Base-by-base conservation (phyloP, 805 yeast species). In the Priceomyces fermenticarens region DNA sequence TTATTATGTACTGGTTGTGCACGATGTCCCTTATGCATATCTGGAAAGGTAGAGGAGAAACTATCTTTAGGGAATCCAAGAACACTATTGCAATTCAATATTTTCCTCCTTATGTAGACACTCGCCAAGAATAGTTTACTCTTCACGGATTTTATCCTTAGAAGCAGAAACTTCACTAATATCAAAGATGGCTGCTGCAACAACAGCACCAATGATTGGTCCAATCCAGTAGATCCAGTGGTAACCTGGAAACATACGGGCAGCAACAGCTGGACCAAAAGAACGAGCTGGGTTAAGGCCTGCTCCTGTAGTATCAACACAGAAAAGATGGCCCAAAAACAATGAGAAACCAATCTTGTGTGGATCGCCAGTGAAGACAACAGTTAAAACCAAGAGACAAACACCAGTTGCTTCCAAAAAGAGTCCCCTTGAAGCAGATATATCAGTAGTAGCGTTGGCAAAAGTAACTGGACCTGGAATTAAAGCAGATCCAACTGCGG, bases 181-280 rank as follows among this genome's bases (percentile, higher is more conserved):
- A 26, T 35, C 38, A 17, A 23, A 39, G 32, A 39, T 34, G 14
- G 30, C 38, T 20, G 32, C 36, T n/a, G 95, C 83, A 51, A 87
- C 59, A 41, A 74, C 45, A 9, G 90, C 67, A 49, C 95, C 96
- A 44, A 85, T 57, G 41, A 81, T 53, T 45, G 96, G 96, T 40
- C 96, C 96, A 43, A 88, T 80, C 93, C 95, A 87, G 75, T 88
- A 88, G 50, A 88, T 87, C 95, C 95, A 88, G 74, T 81, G 88
- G 70, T 88, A 88, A 56, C 55, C 61, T 28, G 96, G 95, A 82
- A 88, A 88, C 15, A 78, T 71, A 42, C 63, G 71, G 41, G 77
- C 76, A 44, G 89, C 95, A 45, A 87, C 70, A 60, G 82, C 77
- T 39, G 96, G 95, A 57, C 96, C 96, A 42, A 88, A 77, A 27